Evolutionary conservation across 495 filamentous ascomycete species (phyloP).

Genomic region (Talaromyces trachyspermus): DNA sequence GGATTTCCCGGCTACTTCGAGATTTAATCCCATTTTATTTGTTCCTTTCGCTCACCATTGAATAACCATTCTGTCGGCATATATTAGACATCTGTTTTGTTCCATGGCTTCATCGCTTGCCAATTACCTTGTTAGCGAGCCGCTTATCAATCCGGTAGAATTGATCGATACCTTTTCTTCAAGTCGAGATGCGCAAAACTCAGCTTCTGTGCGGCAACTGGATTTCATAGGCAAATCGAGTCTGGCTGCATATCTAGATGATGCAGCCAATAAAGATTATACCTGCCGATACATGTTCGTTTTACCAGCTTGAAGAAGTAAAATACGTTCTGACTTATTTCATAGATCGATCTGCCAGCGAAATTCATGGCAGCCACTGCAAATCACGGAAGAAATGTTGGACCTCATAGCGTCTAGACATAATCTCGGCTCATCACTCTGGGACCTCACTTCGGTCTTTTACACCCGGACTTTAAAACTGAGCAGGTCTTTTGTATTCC

Average conservation of each 20-base stretch:
- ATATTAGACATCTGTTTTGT: too few relatives aligned
- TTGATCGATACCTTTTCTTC: background rate
- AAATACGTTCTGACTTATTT: background rate
- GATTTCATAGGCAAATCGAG: conserved; percentile 1
- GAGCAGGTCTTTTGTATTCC: conserved; percentile 28
- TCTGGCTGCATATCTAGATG: background rate
- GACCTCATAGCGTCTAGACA: conserved; percentile 21
- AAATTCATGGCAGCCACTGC: conserved; percentile 35
- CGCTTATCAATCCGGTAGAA: conserved; percentile 2
- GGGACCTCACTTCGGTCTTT: conserved; percentile 32
- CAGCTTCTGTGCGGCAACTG: too few relatives aligned
- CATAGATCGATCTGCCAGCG: conserved; percentile 34
- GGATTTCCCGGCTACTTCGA: too few relatives aligned
- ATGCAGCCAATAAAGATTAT: conserved; percentile 10
- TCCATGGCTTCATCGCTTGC: too few relatives aligned
- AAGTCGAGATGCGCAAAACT: too few relatives aligned
- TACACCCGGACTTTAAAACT: conserved; percentile 27
- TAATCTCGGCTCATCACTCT: conserved; percentile 21
- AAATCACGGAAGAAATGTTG: conserved; percentile 27
- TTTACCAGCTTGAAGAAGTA: background rate
- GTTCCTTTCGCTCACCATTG: too few relatives aligned
- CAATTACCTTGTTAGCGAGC: too few relatives aligned
- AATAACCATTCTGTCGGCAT: too few relatives aligned
- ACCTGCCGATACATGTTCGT: conserved; percentile 26
- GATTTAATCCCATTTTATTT: too few relatives aligned